A percentile compares a stretch with the other conserved stretches of the same genome.
Evolutionary conservation across 768 basidiomycete species (phyloP).

Genomic region (Cubamyces lactineus): DNA sequence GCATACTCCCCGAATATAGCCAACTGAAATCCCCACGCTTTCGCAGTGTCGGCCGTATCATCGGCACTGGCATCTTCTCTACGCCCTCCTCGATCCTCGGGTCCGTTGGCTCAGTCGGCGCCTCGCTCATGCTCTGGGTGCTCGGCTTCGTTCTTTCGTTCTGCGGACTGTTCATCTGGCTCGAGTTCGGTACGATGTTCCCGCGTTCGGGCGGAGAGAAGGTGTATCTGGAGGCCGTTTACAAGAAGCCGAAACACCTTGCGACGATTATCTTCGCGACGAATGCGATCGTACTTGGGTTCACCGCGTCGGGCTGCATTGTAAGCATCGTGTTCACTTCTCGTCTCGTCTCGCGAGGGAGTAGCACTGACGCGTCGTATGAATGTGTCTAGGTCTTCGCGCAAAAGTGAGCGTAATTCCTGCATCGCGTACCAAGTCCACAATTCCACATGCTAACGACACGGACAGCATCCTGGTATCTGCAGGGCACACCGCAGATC

Average conservation of each 20-base stretch:
- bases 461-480: constrained; percentile 48
- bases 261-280: constrained; percentile 40
- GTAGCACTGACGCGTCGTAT: too few species aligned
- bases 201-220: constrained; percentile 67
- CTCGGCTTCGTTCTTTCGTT: constrained; percentile 61
- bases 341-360: too few species aligned
- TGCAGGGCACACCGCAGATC: constrained; percentile 31
- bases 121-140: constrained; percentile 66
- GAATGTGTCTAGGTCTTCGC: constrained; percentile 34
- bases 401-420: constrained; percentile 26
- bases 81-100: constrained; percentile 62
- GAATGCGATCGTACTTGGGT: constrained; percentile 41
- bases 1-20: neutral
- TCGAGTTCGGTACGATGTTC: constrained; percentile 66
- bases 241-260: constrained; percentile 39
- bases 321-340: constrained; percentile 15
- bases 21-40: neutral
- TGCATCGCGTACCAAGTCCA: neutral
- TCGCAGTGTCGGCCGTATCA: constrained; percentile 53
- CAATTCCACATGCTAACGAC: neutral
- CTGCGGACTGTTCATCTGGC: constrained; percentile 64
- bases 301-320: constrained; percentile 39
- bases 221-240: constrained; percentile 62
- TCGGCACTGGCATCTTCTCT: constrained; percentile 69
- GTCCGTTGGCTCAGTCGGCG: constrained; percentile 60